Evolutionary conservation across 1,284 basidiomycete genomes (phyloP).

Genomic region (Malassezia sympodialis): DNA sequence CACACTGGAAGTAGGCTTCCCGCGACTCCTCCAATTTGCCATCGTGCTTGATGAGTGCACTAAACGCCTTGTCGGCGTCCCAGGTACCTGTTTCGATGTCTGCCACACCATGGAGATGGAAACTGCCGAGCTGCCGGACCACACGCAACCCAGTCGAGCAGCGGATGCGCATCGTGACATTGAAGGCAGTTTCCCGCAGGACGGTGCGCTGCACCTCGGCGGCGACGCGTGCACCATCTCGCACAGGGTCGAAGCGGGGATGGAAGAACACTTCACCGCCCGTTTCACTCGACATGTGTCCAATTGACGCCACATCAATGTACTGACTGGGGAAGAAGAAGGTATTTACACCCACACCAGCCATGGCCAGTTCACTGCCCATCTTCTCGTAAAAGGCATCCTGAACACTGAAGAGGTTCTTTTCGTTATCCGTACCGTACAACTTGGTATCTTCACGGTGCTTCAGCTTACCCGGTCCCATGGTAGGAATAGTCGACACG

Average conservation of each 20-base stretch:
- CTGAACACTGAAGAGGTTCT: conserved; percentile 64
- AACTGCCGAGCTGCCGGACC: conserved; percentile 67
- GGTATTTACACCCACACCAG: conserved; percentile 80
- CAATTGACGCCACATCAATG: conserved; percentile 77
- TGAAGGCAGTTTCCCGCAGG: conserved; percentile 66
- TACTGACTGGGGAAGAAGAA: conserved; percentile 75
- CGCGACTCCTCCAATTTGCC: conserved; percentile 61
- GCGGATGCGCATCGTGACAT: conserved; percentile 70
- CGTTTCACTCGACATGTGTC: conserved; percentile 60
- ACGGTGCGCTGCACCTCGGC: conserved; percentile 67
- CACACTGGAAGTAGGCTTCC: conserved; percentile 78
- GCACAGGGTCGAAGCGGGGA: conserved; percentile 67
- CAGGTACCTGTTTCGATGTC: conserved; percentile 72
- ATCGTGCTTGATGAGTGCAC: conserved; percentile 59
- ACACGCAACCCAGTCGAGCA: conserved; percentile 75
- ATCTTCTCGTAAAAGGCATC: conserved; percentile 68
- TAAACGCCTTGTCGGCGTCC: conserved; percentile 71
- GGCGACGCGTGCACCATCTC: conserved; percentile 61
- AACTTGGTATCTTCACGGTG: conserved; percentile 60
- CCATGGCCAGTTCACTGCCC: conserved; percentile 76
- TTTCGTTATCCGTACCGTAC: conserved; percentile 85
- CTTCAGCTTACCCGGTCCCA: conserved; percentile 64
- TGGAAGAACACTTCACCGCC: conserved; percentile 93
- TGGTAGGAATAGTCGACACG: conserved; percentile 64
- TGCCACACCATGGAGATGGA: conserved; percentile 63